Conservation (phyloP, 306 rosid genomes). For the Albizia julibrissin region DNA sequence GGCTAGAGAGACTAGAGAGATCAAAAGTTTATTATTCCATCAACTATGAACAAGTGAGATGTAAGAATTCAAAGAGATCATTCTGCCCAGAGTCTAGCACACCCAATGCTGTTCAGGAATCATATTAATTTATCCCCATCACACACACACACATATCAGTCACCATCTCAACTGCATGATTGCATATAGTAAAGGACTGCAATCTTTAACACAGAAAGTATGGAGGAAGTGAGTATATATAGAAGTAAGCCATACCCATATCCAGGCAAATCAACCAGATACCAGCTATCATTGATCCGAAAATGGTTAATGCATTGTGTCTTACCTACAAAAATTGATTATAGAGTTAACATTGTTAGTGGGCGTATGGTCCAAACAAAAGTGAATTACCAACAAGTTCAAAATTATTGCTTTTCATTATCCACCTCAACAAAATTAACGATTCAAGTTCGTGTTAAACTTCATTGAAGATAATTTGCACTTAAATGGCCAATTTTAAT, state of each 20-base stretch:
- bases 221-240: neutral
- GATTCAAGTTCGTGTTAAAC: slow-evolving; percentile 1
- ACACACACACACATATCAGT: neutral
- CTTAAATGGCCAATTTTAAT: neutral
- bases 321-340: slow-evolving; percentile 60
- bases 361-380: neutral
- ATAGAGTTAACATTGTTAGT: neutral
- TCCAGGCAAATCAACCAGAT: slow-evolving; percentile 97
- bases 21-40: slow-evolving; percentile 1
- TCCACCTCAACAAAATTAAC: neutral
- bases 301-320: slow-evolving; percentile 98
- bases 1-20: neutral
- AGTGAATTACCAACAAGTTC: neutral
- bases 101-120: slow-evolving; percentile 12
- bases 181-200: neutral
- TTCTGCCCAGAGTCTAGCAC: neutral
- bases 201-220: neutral
- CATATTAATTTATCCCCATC: slow-evolving; percentile 11
- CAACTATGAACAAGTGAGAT: slow-evolving; percentile 15
- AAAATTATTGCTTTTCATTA: neutral
- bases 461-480: neutral
- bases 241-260: slow-evolving; percentile 70
- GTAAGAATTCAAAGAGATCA: slow-evolving; percentile 11
- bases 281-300: slow-evolving; percentile 90
- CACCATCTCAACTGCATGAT: slow-evolving; percentile 1